Base-by-base conservation (phyloP, 78 protist genomes). In the Neovahlkampfia damariscottae region DNA sequence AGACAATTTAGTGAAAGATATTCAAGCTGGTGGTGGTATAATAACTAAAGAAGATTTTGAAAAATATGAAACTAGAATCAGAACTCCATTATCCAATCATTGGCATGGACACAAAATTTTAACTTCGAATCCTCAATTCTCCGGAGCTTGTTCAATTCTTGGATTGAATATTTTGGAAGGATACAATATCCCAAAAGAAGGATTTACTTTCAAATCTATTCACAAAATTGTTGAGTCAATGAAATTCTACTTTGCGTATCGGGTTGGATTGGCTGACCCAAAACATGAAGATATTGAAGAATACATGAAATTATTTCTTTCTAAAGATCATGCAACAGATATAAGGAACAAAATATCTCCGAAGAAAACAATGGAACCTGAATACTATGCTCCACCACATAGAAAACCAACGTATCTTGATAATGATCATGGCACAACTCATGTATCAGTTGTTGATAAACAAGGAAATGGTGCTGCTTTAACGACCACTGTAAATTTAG, bases 401-500 rank as follows among this genome's bases (percentile, higher is more conserved):
- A 58, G 34, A 19, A 19, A 19, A 10, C 34, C 10, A 19, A 19
- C 19, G 62, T 50, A 39, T 41, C 28, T 28, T n/a, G 32, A 28
- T 66, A 28, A 0, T 5, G 38, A 1, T 5, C 73, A 6, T 29
- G 84, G 84, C 50, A 80, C 84, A 8, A 58, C 79, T 9, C 84
- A 80, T 62, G 1, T 80, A 8, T 28, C 38, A 0, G 58, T 73
- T 35, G 3, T 80, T 2, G 77, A 70, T 68, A 35, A 37, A 8
- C 75, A 80, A 2, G 8, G 82, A n/a, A 72, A 38, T 1, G 70
- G 79, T 9, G 78, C 73, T 31, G 0, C 70, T 7, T 5, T 80
- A 10, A 80, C 84, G 36, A 8, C 38, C 39, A 80, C 84, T 27
- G 69, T 80, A 58, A 80, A 80, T 62, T 69, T 58, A n/a, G 6